Base-by-base conservation (phyloP, 179 eudicot genomes). In the Beta corolliflora region DNA sequence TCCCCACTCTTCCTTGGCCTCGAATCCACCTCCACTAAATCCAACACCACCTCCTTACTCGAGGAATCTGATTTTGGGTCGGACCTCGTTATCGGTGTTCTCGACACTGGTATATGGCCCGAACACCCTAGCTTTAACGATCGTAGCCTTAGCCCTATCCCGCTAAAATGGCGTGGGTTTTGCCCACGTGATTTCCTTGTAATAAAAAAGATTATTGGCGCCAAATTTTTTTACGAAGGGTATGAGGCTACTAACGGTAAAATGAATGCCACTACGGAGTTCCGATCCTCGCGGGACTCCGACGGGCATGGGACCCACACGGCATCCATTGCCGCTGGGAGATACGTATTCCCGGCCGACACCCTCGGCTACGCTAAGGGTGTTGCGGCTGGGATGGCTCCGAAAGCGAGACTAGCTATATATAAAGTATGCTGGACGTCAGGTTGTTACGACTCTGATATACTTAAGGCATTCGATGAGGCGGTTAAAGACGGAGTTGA, bases 241-340 rank as follows among this genome's bases (percentile, higher is more conserved):
- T 94, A 92, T 48, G 98, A 94, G 14, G 92, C 99, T 0, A 89
- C 93, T 0, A 92, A 90, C 64, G 99, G 99, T 1, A 87, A 84
- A 21, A 90, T 96, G 92, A 91, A 94, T 59, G 91, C 79, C 14
- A 87, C 90, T 0, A 70, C 74, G 21, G 99, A 95, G 87, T 64
- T 76, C 15, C 82, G 87, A 5, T 94, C 99, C 0, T 89, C 98
- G 5, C 75, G 98, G 18, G 99, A 95, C 73, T 84, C 92, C 50
- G 98, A 94, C 59, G 99, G 99, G 0, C 99, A 96, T 54, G 99
- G 99, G 5, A 96, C 99, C 10, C 99, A 96, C 82, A 96, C 99
- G 9, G 98, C 97, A 2, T 90, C 98, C 0, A 96, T 91, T 18
- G 96, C 96, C 54, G 99, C 97, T 31, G 99, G 99, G 0, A 88